Percentiles rank a stretch among this genome's conserved stretches.
These are phyloP conservation scores for Globisporangium solare DNA, from an alignment of 352 stramenopile genomes.

Conservation along the genomic window DNA sequence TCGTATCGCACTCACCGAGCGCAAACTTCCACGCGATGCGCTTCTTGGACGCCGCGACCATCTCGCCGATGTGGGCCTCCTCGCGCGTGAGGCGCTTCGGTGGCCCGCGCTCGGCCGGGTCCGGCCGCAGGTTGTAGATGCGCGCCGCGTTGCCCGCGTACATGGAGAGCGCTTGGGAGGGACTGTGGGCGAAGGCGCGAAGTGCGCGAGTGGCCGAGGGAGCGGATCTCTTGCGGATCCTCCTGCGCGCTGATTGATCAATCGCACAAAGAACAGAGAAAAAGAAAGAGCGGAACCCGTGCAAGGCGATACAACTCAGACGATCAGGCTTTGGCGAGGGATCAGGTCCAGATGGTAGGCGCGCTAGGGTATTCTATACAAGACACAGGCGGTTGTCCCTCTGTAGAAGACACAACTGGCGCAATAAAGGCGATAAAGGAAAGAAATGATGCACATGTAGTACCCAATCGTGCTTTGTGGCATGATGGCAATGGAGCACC, in stretches of 20 bases:
- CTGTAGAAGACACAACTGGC: too few relatives aligned
- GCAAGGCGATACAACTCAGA: neutral
- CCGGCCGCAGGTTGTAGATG: conserved; percentile 69
- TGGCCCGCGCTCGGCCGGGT: conserved; percentile 60
- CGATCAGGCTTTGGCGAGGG: neutral
- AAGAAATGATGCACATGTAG: too few relatives aligned
- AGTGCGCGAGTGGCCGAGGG: neutral
- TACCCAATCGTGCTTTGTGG: too few relatives aligned
- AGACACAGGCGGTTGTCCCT: neutral
- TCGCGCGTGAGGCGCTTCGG: conserved; percentile 70
- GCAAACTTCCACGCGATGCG: conserved; percentile 82
- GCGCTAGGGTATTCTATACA: neutral
- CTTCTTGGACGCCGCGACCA: conserved; percentile 79
- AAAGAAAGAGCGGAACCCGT: conserved; percentile 10
- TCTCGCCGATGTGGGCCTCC: conserved; percentile 76
- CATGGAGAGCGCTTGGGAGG: conserved; percentile 24
- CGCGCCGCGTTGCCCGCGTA: conserved; percentile 47
- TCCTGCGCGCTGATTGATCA: conserved; percentile 5
- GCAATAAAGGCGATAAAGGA: too few relatives aligned
- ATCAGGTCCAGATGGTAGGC: neutral
- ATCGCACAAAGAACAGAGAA: neutral
- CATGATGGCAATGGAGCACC: too few relatives aligned
- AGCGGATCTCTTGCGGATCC: neutral
- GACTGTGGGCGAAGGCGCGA: neutral
- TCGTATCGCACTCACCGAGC: conserved; percentile 62